phyloP scores from a whole-genome alignment of 768 basidiomycete species.

The Leccinellum albellum region DNA sequence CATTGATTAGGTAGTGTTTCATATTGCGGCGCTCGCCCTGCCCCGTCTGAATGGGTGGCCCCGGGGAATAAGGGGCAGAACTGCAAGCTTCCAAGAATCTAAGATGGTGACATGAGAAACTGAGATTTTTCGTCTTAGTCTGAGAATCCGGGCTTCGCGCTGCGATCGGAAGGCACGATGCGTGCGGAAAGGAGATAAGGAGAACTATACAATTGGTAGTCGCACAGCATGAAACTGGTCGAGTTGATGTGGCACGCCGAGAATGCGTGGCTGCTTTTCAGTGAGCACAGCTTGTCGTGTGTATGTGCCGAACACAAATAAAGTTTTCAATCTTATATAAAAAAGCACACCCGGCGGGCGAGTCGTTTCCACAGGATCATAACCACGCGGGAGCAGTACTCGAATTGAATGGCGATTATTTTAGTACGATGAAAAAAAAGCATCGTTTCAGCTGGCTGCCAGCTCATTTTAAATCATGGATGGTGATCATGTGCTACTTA shows the following conservation, averaged over 20 bases:
- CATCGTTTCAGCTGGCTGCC: not conserved
- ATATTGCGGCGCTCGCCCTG: not conserved
- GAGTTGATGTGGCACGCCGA: conserved; percentile 29
- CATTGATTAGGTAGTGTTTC: not conserved
- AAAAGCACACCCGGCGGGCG: conserved; percentile 7
- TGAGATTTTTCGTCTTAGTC: no score
- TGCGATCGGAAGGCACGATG: conserved; percentile 10
- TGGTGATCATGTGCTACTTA: not conserved
- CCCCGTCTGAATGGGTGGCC: not conserved
- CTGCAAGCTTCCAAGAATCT: not conserved
- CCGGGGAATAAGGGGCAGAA: not conserved
- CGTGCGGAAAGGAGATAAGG: conserved; percentile 25
- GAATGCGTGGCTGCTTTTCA: conserved; percentile 21
- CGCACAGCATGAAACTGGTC: conserved; percentile 15
- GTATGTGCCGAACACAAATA: conserved; percentile 8
- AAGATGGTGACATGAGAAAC: not conserved
- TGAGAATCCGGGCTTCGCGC: not conserved
- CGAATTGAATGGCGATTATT: conserved; percentile 4
- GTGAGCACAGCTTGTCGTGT: conserved; percentile 12
- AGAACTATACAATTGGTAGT: conserved; percentile 8
- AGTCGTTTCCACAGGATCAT: conserved; percentile 19
- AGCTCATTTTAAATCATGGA: not conserved
- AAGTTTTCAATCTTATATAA: conserved; percentile 13
- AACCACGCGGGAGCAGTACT: conserved; percentile 23
- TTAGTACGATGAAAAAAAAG: conserved; percentile 14